These are phyloP conservation scores for Sphaerobolus stellatus DNA, from an alignment of 1,284 basidiomycete species.

Conservation along the genomic window DNA sequence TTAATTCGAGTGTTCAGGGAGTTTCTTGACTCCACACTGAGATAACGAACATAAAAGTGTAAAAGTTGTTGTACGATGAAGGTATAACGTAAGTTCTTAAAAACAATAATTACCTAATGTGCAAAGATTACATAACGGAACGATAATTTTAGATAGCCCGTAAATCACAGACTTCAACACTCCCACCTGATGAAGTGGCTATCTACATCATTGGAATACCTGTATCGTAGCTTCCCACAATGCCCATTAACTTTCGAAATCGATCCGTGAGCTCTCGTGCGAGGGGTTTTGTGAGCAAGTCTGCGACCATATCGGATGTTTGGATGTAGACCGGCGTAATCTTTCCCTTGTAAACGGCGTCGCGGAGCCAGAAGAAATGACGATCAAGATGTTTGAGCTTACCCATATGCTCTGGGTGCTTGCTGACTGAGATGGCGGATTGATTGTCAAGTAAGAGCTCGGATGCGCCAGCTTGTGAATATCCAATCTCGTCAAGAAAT, in stretches of 20 bases:
- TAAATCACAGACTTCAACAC: no score
- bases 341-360: slow-evolving; percentile 14
- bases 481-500: slow-evolving; percentile 31
- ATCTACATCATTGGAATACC: background rate
- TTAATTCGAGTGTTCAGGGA: no score
- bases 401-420: slow-evolving; percentile 27
- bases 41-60: no score
- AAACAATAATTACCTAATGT: no score
- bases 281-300: background rate
- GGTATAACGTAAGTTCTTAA: no score
- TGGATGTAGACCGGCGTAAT: background rate
- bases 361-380: slow-evolving; percentile 24
- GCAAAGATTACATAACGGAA: no score
- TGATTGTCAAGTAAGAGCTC: slow-evolving; percentile 26
- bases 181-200: background rate
- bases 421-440: slow-evolving; percentile 24
- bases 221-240: no score
- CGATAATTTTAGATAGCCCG: no score
- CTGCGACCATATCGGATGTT: background rate
- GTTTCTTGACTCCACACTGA: no score
- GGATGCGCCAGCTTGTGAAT: slow-evolving; percentile 17
- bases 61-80: no score
- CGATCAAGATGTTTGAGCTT: slow-evolving; percentile 30
- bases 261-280: background rate
- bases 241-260: no score